Conservation (phyloP, 768 basidiomycete species). For the Pisolithus microcarpus region DNA sequence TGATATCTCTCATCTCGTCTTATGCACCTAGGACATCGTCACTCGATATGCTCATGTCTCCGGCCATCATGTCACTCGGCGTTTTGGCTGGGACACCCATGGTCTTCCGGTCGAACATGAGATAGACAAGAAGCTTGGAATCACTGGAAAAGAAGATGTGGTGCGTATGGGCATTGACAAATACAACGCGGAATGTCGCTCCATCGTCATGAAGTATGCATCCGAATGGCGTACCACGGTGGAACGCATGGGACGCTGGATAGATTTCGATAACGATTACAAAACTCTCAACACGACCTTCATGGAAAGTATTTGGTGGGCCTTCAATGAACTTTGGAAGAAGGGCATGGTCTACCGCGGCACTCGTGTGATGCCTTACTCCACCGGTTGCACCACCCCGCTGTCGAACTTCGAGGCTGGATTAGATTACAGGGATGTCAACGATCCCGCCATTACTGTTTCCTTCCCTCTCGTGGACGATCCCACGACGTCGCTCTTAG, state of each 20-base stretch:
- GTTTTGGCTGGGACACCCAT: conserved; percentile 99
- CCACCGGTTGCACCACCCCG: conserved; percentile 92
- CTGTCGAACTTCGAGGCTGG: conserved; percentile 97
- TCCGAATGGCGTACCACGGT: conserved; percentile 92
- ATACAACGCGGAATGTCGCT: conserved; percentile 95
- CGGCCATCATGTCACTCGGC: conserved; percentile 84
- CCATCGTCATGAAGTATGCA: conserved; percentile 96
- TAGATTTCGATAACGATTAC: conserved; percentile 99
- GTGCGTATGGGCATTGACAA: conserved; percentile 92
- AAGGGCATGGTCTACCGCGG: conserved; percentile 92
- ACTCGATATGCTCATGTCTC: conserved; percentile 93
- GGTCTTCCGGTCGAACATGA: conserved; percentile 98
- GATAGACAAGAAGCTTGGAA: conserved; percentile 93
- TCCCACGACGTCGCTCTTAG: conserved; percentile 79
- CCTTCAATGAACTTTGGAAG: conserved; percentile 88
- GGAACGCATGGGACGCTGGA: conserved; percentile 98
- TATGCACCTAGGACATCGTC: conserved; percentile 76
- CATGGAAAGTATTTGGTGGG: conserved; percentile 99
- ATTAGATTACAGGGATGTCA: conserved; percentile 84
- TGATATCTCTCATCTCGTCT: background rate
- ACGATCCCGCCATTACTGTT: conserved; percentile 92
- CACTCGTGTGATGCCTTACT: conserved; percentile 95
- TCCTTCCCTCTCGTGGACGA: conserved; percentile 92
- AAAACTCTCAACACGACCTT: conserved; percentile 90
- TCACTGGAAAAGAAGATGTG: conserved; percentile 90